Evolutionary conservation across 1,139 yeast genomes (phyloP).

Genomic region (Wickerhamiella infanticola): DNA sequence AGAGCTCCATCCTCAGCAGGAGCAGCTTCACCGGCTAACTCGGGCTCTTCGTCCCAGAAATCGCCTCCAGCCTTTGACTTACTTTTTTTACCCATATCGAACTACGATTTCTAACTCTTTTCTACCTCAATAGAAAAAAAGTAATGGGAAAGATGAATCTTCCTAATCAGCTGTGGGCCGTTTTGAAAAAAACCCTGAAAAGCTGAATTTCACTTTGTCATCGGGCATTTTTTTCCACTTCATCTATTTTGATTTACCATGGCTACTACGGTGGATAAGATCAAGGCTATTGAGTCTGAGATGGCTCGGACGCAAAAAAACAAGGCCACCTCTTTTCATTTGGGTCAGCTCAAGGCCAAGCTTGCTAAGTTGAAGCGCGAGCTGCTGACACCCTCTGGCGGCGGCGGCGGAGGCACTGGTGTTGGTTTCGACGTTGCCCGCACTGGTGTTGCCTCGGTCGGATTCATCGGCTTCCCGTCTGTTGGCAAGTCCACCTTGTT

Average conservation of each 20-base stretch:
- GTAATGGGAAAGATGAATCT: not conserved
- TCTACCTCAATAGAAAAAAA: not conserved
- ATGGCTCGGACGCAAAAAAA: conserved; percentile 92
- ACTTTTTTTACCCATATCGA: conserved; percentile 17
- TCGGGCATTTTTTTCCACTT: not conserved
- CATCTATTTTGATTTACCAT: conserved; percentile 18
- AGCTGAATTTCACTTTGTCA: not conserved
- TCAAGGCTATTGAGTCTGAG: conserved; percentile 86
- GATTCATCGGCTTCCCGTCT: conserved; percentile 95
- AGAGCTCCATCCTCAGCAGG: conserved; percentile 29
- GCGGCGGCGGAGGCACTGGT: conserved; percentile 75
- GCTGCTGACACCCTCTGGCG: conserved; percentile 59
- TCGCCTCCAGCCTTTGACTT: conserved; percentile 50
- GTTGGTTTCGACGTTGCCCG: conserved; percentile 94
- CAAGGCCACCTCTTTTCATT: conserved; percentile 88
- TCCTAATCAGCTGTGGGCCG: not conserved
- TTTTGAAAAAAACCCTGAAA: not conserved
- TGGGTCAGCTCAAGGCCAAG: conserved; percentile 94
- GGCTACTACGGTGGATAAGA: conserved; percentile 70
- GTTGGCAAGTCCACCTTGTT: conserved; percentile 85
- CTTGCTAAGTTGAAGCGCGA: conserved; percentile 90
- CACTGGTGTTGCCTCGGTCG: conserved; percentile 94
- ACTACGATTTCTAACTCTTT: too few species aligned
- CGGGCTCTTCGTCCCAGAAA: conserved; percentile 73
- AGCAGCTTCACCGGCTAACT: conserved; percentile 34